Percentiles rank a stretch among this genome's conserved stretches.
phyloP scores from a whole-genome alignment of 2,329 filamentous ascomycete genomes.

The Colletotrichum noveboracense region DNA sequence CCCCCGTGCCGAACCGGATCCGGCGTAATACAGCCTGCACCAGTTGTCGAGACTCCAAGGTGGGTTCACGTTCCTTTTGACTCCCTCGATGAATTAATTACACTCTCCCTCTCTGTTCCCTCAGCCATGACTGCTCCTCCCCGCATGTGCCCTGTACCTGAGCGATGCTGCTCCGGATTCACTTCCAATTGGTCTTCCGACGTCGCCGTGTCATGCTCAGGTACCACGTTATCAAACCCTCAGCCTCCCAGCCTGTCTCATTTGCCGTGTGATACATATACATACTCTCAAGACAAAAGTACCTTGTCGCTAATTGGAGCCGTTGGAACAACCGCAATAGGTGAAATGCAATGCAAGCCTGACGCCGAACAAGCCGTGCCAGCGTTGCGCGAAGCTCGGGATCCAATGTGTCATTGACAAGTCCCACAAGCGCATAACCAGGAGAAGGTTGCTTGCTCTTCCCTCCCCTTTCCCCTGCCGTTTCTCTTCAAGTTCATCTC shows the following conservation, averaged over 20 bases:
- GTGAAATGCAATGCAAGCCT: slow-evolving; percentile 49
- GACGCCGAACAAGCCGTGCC: slow-evolving; percentile 44
- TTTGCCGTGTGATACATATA: background rate
- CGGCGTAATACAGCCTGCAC: slow-evolving; percentile 36
- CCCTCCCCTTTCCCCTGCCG: background rate
- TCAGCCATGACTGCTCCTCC: background rate
- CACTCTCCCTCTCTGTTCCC: background rate
- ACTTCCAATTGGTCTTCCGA: slow-evolving; percentile 6
- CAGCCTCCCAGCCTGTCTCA: background rate
- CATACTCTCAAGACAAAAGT: background rate
- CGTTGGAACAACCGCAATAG: slow-evolving; percentile 29
- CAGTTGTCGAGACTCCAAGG: slow-evolving; percentile 40
- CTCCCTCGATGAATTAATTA: background rate
- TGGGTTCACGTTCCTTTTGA: slow-evolving; percentile 24
- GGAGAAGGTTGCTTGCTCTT: slow-evolving; percentile 40
- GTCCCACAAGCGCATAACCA: slow-evolving; percentile 51
- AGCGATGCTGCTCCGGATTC: background rate
- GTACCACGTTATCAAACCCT: background rate
- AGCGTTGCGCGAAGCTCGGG: slow-evolving; percentile 49
- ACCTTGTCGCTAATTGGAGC: background rate
- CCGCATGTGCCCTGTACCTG: background rate
- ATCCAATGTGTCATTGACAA: slow-evolving; percentile 51
- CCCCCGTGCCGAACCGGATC: slow-evolving; percentile 27
- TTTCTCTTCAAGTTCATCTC: background rate
- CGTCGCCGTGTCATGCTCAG: background rate